Conservation (phyloP, 495 filamentous ascomycete species). For the Sporormia fimetaria region DNA sequence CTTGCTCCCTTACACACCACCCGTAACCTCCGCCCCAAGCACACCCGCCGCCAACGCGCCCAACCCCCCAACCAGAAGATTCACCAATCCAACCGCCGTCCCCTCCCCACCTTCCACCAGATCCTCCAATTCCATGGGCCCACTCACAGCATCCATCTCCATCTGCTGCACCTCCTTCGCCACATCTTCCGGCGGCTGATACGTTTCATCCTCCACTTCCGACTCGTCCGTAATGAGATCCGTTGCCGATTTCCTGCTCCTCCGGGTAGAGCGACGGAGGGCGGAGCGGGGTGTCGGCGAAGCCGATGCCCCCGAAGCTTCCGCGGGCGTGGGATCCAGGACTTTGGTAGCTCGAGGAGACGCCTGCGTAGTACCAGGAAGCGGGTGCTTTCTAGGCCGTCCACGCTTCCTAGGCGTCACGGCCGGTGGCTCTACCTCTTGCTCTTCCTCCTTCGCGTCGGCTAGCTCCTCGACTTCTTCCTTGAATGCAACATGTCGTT, state of each 20-base stretch:
- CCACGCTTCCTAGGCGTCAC: constrained; percentile 19
- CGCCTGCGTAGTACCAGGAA: constrained; percentile 1
- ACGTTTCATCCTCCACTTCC: constrained; percentile 16
- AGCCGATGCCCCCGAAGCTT: neutral
- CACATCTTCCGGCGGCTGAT: constrained; percentile 7
- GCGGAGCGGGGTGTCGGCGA: constrained; percentile 3
- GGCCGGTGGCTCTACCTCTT: constrained; percentile 1
- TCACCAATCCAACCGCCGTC: constrained; percentile 15
- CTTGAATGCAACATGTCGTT: constrained; percentile 25
- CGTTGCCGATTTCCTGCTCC: neutral
- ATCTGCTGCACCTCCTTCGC: constrained; percentile 8
- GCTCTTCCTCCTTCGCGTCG: neutral
- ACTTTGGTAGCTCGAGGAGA: too few relatives aligned
- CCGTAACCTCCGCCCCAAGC: constrained; percentile 19
- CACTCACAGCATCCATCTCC: constrained; percentile 10
- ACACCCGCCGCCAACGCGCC: constrained; percentile 14
- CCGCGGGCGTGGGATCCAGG: too few relatives aligned
- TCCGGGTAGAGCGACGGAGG: constrained; percentile 13
- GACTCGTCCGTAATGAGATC: constrained; percentile 2
- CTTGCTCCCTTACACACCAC: neutral
- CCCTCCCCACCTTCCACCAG: constrained; percentile 16
- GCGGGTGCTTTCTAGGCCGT: constrained; percentile 17
- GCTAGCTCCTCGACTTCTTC: neutral
- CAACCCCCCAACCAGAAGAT: constrained; percentile 15
- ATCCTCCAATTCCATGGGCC: constrained; percentile 13